Evolutionary conservation across 2,329 filamentous ascomycete genomes (phyloP).

Genomic region (Aspergillus pseudoglaucus): DNA sequence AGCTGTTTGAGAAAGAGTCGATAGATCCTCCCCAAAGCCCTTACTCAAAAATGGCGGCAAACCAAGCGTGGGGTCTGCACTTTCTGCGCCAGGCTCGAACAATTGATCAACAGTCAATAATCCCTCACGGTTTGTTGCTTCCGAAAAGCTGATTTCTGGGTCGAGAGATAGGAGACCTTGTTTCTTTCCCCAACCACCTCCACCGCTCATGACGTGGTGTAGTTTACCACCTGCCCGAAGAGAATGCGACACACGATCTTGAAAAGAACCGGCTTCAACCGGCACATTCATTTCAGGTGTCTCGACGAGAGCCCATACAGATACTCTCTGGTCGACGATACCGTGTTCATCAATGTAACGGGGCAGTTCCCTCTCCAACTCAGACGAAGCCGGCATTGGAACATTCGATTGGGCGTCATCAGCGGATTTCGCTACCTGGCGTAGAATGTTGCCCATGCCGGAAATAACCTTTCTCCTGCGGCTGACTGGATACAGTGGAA

Average conservation of each 20-base stretch:
- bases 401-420: slow-evolving; percentile 17
- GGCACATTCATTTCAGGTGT: slow-evolving; percentile 13
- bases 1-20: slow-evolving; percentile 34
- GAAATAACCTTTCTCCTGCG: slow-evolving; percentile 32
- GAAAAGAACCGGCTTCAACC: slow-evolving; percentile 7
- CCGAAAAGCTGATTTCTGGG: slow-evolving; percentile 30
- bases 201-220: slow-evolving; percentile 38
- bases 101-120: slow-evolving; percentile 18
- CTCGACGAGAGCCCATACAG: slow-evolving; percentile 38
- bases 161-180: slow-evolving; percentile 38
- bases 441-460: slow-evolving; percentile 40
- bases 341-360: slow-evolving; percentile 33
- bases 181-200: slow-evolving; percentile 42
- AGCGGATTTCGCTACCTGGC: slow-evolving; percentile 31
- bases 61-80: slow-evolving; percentile 4
- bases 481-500: slow-evolving; percentile 33
- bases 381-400: slow-evolving; percentile 34
- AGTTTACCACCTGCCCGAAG: slow-evolving; percentile 31
- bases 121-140: slow-evolving; percentile 7
- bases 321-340: slow-evolving; percentile 31
- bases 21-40: slow-evolving; percentile 25
- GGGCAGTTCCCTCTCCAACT: slow-evolving; percentile 36
- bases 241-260: slow-evolving; percentile 18
- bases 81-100: slow-evolving; percentile 11
- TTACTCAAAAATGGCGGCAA: slow-evolving; percentile 16